Evolutionary conservation across 768 basidiomycete genomes (phyloP), one percentile per base, ranked within the genome.

Genomic region (Boletus reticuloceps): DNA sequence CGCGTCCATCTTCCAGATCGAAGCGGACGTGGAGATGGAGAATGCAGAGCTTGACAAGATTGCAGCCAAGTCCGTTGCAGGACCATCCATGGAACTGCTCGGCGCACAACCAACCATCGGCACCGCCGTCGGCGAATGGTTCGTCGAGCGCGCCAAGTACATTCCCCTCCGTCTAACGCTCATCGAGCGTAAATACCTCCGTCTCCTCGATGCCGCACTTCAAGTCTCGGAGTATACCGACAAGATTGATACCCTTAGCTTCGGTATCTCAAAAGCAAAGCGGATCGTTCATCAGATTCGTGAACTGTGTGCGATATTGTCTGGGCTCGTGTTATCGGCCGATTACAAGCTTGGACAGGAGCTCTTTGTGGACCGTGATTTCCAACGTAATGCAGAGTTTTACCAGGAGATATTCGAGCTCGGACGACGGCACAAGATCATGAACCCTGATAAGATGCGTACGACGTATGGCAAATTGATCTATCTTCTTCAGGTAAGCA

Each of bases 361-460:
- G 58, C 79, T 94, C 16, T 93, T 94, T 69, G 74, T 82, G 39
- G 87, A 91, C 58, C 82, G 89, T 20, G 89, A 94, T 68, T 94
- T 94, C 65, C 77, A 88, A 56, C 77, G 82, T 14, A 94, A 94
- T 62, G 83, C 82, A 17, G 83, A 85, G 9, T 94, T 93, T 65
- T 94, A 87, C 64, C 89, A 91, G 55, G 72, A 77, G 14, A 78
- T 92, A 25, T 93, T 93, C 59, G 91, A 93, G 71, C 79, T 93
- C 22, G 90, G 91, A 19, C 77, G 90, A 47, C 79, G 91, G 54
- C 89, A 92, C 67, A 93, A 93, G 69, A 93, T 94, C 65, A 91
- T 89, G 89, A 94, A 93, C 62, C 91, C 91, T 0, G 91, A 93
- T 66, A 92, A 92, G 63, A 92, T 93, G 91, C 81, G 91, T 25